Evolutionary conservation across 805 yeast genomes (phyloP), one percentile per base, ranked within the genome.

Genomic region (Teunomyces barrocoloradensis): DNA sequence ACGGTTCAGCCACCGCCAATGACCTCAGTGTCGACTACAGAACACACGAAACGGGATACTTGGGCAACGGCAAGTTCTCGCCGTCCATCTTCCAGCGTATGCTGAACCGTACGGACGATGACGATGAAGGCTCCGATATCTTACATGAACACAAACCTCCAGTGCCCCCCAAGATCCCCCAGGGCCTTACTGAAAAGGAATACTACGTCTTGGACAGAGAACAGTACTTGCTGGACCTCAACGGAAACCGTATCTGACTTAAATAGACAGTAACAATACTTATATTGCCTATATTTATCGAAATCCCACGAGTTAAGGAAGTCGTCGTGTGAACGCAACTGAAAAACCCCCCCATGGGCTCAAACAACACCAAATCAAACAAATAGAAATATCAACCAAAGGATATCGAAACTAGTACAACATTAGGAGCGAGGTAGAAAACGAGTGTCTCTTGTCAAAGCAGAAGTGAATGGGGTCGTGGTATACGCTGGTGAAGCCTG

Each of bases 131-230:
- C 7, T 6, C 7, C 25, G 47, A 43, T 17, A 36, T 28, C 33
- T n/a, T n/a, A 7, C 7, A 37, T 18, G 40, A 37, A 21, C 55
- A 58, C 45, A 73, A 72, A 49, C 77, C 77, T 2, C 52, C 56
- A 13, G 74, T 73, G 6, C 78, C 78, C 2, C 77, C 78, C 1
- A 73, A 73, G 52, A 65, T 72, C 18, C 78, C 78, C 1, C 54
- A 58, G 37, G 78, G 78, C 3, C 52, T 73, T 35, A 61, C 71
- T 12, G 77, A 71, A 37, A 58, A 54, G 54, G 78, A 73, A 50
- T 73, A 73, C 49, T 73, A 71, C 48, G 65, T 70, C 3, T 51
- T 73, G 43, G 77, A 73, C 38, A 66, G 62, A 50, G 75, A 73
- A 38, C 66, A 58, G 39, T 73, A 65, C 48, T 56, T 73, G 46